Percentiles rank a stretch among this genome's conserved stretches.
Evolutionary conservation across 495 filamentous ascomycete species (phyloP).

Genomic region (Aspergillus egyptiacus): DNA sequence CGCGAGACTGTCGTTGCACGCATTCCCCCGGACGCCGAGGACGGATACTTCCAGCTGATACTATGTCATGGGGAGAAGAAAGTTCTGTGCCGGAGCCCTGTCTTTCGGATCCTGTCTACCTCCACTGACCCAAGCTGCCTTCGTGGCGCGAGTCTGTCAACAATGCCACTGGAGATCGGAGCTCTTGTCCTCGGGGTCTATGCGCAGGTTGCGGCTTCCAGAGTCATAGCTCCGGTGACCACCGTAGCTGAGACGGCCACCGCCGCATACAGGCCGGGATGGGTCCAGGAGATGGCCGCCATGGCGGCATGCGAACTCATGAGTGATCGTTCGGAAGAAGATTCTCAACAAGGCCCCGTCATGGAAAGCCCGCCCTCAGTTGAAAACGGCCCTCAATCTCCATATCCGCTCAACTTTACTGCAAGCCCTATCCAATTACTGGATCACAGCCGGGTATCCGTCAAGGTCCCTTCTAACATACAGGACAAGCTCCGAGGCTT

Average conservation of each 20-base stretch:
- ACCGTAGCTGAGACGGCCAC: slow-evolving; percentile 35
- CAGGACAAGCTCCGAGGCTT: slow-evolving; percentile 48
- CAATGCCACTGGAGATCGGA: slow-evolving; percentile 58
- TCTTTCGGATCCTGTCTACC: slow-evolving; percentile 59
- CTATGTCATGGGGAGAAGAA: slow-evolving; percentile 53
- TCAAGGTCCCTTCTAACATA: slow-evolving; percentile 44
- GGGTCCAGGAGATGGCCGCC: slow-evolving; percentile 36
- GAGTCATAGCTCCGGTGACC: slow-evolving; percentile 43
- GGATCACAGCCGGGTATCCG: slow-evolving; percentile 16
- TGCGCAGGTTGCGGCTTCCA: slow-evolving; percentile 43
- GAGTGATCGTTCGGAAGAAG: slow-evolving; percentile 18
- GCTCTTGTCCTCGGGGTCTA: slow-evolving; percentile 51
- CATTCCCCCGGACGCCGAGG: slow-evolving; percentile 54
- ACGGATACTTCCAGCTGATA: slow-evolving; percentile 63
- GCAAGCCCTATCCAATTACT: slow-evolving; percentile 27
- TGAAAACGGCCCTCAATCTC: slow-evolving; percentile 48
- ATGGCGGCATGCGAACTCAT: slow-evolving; percentile 37
- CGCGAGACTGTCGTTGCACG: slow-evolving; percentile 58
- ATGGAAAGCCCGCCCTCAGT: slow-evolving; percentile 11
- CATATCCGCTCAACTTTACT: slow-evolving; percentile 54
- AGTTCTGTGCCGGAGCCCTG: slow-evolving; percentile 55
- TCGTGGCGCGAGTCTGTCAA: slow-evolving; percentile 57
- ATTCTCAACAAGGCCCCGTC: not conserved
- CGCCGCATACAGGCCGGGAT: slow-evolving; percentile 30
- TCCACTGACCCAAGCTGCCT: slow-evolving; percentile 52